Evolutionary conservation across 345 rosid species (phyloP).

Genomic region (Anastatica hierochuntica): DNA sequence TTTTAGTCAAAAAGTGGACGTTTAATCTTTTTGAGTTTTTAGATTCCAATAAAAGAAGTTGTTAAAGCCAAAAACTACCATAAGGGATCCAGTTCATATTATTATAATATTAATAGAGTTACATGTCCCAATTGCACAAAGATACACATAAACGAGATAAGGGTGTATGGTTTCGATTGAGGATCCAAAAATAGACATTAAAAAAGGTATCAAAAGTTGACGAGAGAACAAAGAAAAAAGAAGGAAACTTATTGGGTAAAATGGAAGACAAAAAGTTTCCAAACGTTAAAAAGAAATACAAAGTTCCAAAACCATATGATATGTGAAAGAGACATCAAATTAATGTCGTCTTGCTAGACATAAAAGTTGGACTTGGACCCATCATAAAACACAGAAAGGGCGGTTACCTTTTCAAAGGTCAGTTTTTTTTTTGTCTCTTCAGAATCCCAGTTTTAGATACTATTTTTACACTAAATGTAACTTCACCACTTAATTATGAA

Average conservation of each 20-base stretch:
- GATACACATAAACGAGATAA: slow-evolving; percentile 8
- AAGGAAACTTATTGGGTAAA: slow-evolving; percentile 18
- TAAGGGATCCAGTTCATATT: not conserved
- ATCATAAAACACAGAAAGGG: slow-evolving; percentile 25
- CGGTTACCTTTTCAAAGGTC: slow-evolving; percentile 28
- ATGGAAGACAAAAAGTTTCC: slow-evolving; percentile 27
- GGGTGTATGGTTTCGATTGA: slow-evolving; percentile 16
- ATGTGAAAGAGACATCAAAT: slow-evolving; percentile 30
- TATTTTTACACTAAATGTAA: not conserved
- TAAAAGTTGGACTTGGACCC: slow-evolving; percentile 34
- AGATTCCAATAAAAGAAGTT: slow-evolving; percentile 43
- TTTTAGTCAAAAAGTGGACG: not conserved
- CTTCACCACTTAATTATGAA: not conserved
- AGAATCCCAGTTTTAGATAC: not conserved
- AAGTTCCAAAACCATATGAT: slow-evolving; percentile 24
- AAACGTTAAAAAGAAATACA: slow-evolving; percentile 9
- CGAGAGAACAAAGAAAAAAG: slow-evolving; percentile 10
- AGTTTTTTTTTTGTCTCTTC: not conserved
- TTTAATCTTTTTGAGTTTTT: too few species aligned
- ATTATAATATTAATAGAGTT: not conserved
- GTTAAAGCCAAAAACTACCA: not conserved
- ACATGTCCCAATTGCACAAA: slow-evolving; percentile 7
- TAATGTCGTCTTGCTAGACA: slow-evolving; percentile 29
- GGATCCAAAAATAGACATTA: slow-evolving; percentile 42
- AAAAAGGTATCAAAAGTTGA: slow-evolving; percentile 25